Base-by-base conservation (phyloP, 306 rosid species). In the Bauhinia variegata region DNA sequence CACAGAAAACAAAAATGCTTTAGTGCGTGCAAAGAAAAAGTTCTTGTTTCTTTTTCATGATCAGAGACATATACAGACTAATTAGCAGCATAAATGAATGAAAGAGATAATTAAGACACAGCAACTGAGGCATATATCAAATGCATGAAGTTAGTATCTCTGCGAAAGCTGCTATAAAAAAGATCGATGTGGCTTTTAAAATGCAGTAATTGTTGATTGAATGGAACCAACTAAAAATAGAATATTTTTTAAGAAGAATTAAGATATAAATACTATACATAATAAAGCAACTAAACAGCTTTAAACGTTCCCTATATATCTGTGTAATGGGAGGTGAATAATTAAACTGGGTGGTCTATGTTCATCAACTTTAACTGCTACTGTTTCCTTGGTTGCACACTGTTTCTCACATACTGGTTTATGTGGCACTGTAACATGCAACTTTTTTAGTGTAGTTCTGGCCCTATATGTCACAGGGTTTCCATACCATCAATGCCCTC, bases 371-470 rank as follows among this genome's bases (percentile, higher is more conserved):
- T 62, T 63, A 63, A 18, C 47, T 70, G 68, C 56, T 36, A 71
- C 28, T 23, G 28, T 23, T 23, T 23, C 28, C 28, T 23, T n/a
- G n/a, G 28, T 23, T 23, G 28, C 28, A 23, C 71, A n/a, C n/a
- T n/a, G n/a, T 71, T 57, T 75, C 73, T 52, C 55, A 61, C 44
- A n/a, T 11, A 65, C 54, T 30, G 38, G 65, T 30, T n/a, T 65
- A 34, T 65, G 68, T 39, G 52, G 71, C 77, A 71, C 68, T 52
- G 12, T 23, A 41, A 64, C 73, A 65, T 75, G 80, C 72, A 81
- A 75, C 86, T 75, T 81, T 78, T 85, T 82, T 79, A 60, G 90
- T 82, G 87, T 67, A 73, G 82, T 65, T 74, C 74, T 63, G 87
- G 71, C 73, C 85, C 79, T 74, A 62, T 71, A 54, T 51, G 49